Evolutionary conservation across 2,329 filamentous ascomycete genomes (phyloP), one percentile per base, ranked within the genome.

Genomic region (Ophiostoma quercus): DNA sequence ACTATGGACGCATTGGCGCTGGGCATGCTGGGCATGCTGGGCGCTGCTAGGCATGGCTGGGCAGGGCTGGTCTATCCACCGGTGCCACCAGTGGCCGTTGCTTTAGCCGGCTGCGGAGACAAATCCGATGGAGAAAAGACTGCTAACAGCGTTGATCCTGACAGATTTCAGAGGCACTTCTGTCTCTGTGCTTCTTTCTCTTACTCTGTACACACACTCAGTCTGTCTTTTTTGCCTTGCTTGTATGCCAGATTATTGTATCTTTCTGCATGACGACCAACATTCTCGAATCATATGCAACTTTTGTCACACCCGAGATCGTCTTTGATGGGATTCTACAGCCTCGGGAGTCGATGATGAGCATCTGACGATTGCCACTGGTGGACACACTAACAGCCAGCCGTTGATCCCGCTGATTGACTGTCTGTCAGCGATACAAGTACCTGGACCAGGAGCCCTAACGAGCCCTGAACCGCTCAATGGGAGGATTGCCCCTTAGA

Each of bases 371-470:
- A n/a, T 47, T 47, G 43, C 16, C 43, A 47, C n/a, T 47, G 16
- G 12, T 41, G 39, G 39, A 14, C 39, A 9, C 12, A 41, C 43
- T 19, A n/a, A 19, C 25, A 11, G 22, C 9, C 16, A 25, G 22
- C 51, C 22, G 51, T 57, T 57, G 22, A 57, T 57, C 51, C 51
- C 51, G 22, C 51, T 29, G 51, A 57, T 57, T 57, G 51, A n/a
- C 22, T 12, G 39, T 41, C 39, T 41, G 12, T 41, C 39, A 41
- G 39, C 34, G 34, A 34, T 34, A 34, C 34, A 34, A 34, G 34
- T 34, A 34, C 34, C 34, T 34, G 4, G 1, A 34, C 34, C 34
- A 34, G 34, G 34, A 34, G 34, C 34, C 25, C 25, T 39, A 39
- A 39, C 8, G 14, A 19, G 41, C 14, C 43, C 43, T n/a, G 43